Evolutionary conservation across 2,329 filamentous ascomycete species (phyloP).

Genomic region (Chaetoscypha palmicola): DNA sequence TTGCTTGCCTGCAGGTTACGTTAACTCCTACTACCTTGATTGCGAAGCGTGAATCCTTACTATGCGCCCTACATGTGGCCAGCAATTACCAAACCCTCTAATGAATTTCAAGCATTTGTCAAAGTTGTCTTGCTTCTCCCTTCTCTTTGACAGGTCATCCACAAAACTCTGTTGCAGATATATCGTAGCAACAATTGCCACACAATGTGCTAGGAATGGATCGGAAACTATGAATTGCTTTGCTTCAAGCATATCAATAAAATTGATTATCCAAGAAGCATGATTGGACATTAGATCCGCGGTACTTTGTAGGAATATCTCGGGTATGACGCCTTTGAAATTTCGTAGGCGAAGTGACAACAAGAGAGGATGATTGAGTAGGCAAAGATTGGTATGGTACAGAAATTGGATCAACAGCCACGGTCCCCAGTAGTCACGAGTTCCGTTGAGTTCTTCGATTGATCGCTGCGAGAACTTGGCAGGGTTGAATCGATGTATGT

Average conservation of each 20-base stretch:
- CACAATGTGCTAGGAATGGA: slow-evolving; percentile 42
- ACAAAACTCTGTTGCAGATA: slow-evolving; percentile 48
- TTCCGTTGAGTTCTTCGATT: slow-evolving; percentile 36
- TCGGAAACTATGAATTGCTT: slow-evolving; percentile 40
- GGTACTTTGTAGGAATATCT: slow-evolving; percentile 48
- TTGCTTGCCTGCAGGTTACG: slow-evolving; percentile 34
- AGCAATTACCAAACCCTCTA: slow-evolving; percentile 34
- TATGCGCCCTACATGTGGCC: slow-evolving; percentile 40
- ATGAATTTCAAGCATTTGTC: slow-evolving; percentile 40
- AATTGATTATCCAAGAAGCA: slow-evolving; percentile 46
- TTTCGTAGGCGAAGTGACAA: slow-evolving; percentile 45
- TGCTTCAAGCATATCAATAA: slow-evolving; percentile 40
- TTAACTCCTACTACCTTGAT: too few species aligned
- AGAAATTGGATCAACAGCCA: slow-evolving; percentile 47
- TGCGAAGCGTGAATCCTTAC: too few species aligned
- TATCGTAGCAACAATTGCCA: slow-evolving; percentile 46
- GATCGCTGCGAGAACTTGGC: slow-evolving; percentile 40
- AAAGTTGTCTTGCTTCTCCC: slow-evolving; percentile 38
- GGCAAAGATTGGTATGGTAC: slow-evolving; percentile 45
- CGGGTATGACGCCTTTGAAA: slow-evolving; percentile 44
- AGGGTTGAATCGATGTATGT: slow-evolving; percentile 43
- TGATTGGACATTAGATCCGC: slow-evolving; percentile 45
- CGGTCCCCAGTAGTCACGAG: slow-evolving; percentile 46
- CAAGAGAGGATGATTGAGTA: slow-evolving; percentile 48
- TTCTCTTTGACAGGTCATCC: slow-evolving; percentile 28